A percentile compares a stretch with the other conserved stretches of the same genome.
Conservation (phyloP, 2,329 filamentous ascomycete genomes). For the Penicillium sp. region DNA sequence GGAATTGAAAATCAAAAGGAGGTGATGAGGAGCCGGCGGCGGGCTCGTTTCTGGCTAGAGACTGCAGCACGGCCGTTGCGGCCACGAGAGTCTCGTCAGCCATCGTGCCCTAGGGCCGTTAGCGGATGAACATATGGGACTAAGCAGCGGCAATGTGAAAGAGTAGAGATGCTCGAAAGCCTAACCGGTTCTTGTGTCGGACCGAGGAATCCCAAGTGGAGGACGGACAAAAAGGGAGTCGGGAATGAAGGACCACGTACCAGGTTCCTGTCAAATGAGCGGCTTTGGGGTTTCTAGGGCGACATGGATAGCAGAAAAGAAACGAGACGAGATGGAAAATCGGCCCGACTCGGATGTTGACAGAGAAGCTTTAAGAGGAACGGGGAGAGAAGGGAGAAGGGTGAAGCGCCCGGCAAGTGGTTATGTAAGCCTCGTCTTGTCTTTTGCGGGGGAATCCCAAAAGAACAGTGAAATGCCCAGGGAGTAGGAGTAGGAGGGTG, state of each 20-base stretch:
- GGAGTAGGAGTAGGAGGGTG: not conserved
- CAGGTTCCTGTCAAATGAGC: constrained; percentile 29
- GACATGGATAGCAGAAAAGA: constrained; percentile 23
- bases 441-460: constrained; percentile 14
- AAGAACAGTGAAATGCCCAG: not conserved
- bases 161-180: not conserved
- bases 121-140: constrained; percentile 13
- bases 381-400: constrained; percentile 10
- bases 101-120: constrained; percentile 40
- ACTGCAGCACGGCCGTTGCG: constrained; percentile 44
- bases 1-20: constrained; percentile 35
- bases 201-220: not conserved
- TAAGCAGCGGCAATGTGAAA: not conserved
- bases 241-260: constrained; percentile 4
- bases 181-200: not conserved
- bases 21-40: constrained; percentile 32
- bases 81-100: constrained; percentile 48
- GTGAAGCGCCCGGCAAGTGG: constrained; percentile 12
- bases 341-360: constrained; percentile 14
- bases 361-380: constrained; percentile 8
- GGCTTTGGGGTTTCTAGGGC: constrained; percentile 23
- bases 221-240: constrained; percentile 7
- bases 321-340: constrained; percentile 1
- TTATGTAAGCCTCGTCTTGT: constrained; percentile 14
- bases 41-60: constrained; percentile 42